A percentile compares a stretch with the other conserved stretches of the same genome.
Conservation (phyloP, 345 rosid species). For the Alliaria petiolata region DNA sequence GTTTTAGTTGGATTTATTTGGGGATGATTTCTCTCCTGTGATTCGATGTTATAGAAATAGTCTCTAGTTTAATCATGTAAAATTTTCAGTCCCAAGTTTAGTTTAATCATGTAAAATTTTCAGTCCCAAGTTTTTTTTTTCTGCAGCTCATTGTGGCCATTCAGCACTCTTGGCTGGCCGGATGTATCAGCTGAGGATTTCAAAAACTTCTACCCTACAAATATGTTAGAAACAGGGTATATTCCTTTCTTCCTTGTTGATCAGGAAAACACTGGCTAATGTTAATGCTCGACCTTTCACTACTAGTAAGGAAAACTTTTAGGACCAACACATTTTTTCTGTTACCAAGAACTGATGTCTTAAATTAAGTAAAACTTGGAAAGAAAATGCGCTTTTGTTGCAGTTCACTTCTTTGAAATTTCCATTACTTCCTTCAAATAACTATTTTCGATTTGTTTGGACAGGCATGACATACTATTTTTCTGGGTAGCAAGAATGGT, state of each 20-base stretch:
- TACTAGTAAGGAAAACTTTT: neutral
- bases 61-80: slow-evolving; percentile 1
- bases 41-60: neutral
- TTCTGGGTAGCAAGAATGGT: slow-evolving; percentile 99
- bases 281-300: neutral
- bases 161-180: slow-evolving; percentile 99
- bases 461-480: slow-evolving; percentile 98
- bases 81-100: neutral
- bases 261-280: neutral
- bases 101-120: no score
- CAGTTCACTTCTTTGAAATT: neutral
- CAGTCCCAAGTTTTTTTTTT: slow-evolving; percentile 15
- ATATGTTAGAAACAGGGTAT: slow-evolving; percentile 96
- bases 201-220: slow-evolving; percentile 80
- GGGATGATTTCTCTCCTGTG: neutral
- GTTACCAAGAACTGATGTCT: neutral
- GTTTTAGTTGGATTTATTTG: slow-evolving; percentile 8
- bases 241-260: slow-evolving; percentile 12
- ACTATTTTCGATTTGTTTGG: slow-evolving; percentile 33
- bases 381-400: slow-evolving; percentile 3
- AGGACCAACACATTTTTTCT: slow-evolving; percentile 1
- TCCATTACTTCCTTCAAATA: neutral
- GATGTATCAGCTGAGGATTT: slow-evolving; percentile 72
- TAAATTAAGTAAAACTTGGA: neutral
- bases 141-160: slow-evolving; percentile 91